Percentiles rank a stretch among this genome's conserved stretches.
Conservation (phyloP, 2,329 filamentous ascomycete species). For the Sporothrix schenckii region DNA sequence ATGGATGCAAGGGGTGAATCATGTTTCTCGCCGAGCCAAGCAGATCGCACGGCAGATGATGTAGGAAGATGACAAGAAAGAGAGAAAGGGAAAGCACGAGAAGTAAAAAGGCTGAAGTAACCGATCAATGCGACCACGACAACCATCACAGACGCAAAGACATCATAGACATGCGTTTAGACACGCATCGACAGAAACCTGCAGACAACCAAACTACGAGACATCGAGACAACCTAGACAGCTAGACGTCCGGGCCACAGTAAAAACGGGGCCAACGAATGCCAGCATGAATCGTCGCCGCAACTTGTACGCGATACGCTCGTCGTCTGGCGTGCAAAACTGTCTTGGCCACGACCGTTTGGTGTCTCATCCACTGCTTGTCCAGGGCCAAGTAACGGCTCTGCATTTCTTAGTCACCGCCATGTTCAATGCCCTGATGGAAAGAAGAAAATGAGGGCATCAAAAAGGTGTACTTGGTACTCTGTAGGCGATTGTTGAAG, state of each 20-base stretch:
- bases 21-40: neutral
- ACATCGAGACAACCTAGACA: too few species aligned
- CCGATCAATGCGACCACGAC: slow-evolving; percentile 4
- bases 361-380: slow-evolving; percentile 21
- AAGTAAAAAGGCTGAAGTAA: neutral
- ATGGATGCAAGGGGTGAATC: slow-evolving; percentile 29
- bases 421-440: neutral
- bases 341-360: slow-evolving; percentile 26
- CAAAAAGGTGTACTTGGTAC: neutral
- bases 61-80: neutral
- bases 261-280: neutral
- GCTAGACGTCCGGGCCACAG: neutral
- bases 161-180: slow-evolving; percentile 17
- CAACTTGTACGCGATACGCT: slow-evolving; percentile 1
- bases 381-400: neutral
- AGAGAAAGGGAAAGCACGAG: neutral
- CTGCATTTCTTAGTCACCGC: slow-evolving; percentile 12
- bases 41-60: slow-evolving; percentile 19
- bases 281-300: slow-evolving; percentile 4
- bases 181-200: slow-evolving; percentile 6
- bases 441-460: neutral
- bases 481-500: neutral
- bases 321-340: neutral
- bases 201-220: neutral
- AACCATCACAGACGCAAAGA: neutral